phyloP scores from a whole-genome alignment of 2,329 filamentous ascomycete genomes.

The Diaporthe sp. region DNA sequence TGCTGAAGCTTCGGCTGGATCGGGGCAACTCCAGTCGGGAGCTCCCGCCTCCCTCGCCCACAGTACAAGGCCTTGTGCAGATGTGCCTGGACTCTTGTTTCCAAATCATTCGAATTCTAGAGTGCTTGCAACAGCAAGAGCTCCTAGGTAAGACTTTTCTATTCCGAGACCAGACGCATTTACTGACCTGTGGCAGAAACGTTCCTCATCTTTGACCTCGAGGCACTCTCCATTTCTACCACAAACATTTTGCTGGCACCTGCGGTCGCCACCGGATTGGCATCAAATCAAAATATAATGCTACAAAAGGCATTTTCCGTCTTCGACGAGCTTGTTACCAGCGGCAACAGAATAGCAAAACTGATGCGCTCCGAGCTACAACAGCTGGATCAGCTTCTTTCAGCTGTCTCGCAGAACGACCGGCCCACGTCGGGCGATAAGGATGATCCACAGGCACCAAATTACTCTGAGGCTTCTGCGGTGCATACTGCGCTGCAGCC shows the following conservation, averaged over 20 bases:
- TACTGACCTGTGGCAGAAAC: not conserved
- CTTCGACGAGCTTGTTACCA: not conserved
- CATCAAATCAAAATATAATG: not conserved
- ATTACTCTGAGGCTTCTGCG: not conserved
- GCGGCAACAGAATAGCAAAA: not conserved
- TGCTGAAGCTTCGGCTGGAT: not conserved
- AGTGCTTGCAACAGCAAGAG: not conserved
- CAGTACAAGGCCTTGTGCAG: not conserved
- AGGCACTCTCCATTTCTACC: not conserved
- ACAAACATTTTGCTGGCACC: not conserved
- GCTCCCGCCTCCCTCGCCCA: not conserved
- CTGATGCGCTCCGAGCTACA: not conserved
- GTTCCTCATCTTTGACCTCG: not conserved
- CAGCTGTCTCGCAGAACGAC: not conserved
- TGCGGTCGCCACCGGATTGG: not conserved
- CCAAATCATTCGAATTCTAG: not conserved
- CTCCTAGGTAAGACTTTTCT: not conserved
- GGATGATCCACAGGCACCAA: not conserved
- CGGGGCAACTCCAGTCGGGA: not conserved
- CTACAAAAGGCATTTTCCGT: not conserved
- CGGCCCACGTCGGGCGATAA: not conserved
- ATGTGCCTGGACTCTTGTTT: not conserved
- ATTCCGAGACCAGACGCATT: not conserved
- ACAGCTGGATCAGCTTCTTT: not conserved
- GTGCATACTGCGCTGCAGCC: not conserved